phyloP scores from a whole-genome alignment of 2,329 filamentous ascomycete genomes.

The Escovopsis weberi region DNA sequence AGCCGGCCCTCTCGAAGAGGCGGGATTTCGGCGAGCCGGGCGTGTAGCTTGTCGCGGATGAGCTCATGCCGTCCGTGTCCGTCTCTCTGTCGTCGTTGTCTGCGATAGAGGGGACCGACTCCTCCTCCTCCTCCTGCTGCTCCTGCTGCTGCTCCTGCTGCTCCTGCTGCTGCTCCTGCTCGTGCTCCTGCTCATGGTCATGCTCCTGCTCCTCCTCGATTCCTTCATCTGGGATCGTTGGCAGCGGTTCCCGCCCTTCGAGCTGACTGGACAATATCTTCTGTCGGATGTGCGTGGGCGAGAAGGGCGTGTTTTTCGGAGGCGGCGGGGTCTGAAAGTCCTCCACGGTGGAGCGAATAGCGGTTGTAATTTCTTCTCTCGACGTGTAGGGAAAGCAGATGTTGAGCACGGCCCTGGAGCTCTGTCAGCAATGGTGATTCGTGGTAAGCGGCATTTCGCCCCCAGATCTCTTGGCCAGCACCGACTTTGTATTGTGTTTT shows the following conservation, averaged over 20 bases:
- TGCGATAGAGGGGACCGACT: slow-evolving; percentile 14
- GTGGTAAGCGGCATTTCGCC: not conserved
- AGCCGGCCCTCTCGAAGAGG: slow-evolving; percentile 18
- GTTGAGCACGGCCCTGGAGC: slow-evolving; percentile 49
- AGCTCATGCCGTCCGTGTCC: slow-evolving; percentile 39
- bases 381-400: slow-evolving; percentile 98
- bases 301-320: slow-evolving; percentile 58
- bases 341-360: slow-evolving; percentile 73
- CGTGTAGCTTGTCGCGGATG: slow-evolving; percentile 45
- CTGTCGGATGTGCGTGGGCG: slow-evolving; percentile 72
- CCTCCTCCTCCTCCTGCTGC: slow-evolving; percentile 31
- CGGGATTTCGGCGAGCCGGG: slow-evolving; percentile 36
- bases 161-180: slow-evolving; percentile 33
- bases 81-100: slow-evolving; percentile 28
- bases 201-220: slow-evolving; percentile 18
- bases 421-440: slow-evolving; percentile 4
- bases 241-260: slow-evolving; percentile 30
- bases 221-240: slow-evolving; percentile 35
- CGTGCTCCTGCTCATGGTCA: slow-evolving; percentile 23
- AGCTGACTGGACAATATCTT: slow-evolving; percentile 62
- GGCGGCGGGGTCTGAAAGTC: slow-evolving; percentile 66
- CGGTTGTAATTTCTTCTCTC: slow-evolving; percentile 83
- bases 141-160: slow-evolving; percentile 23
- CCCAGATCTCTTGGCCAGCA: slow-evolving; percentile 1
- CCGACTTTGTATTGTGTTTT: slow-evolving; percentile 66